These are phyloP conservation scores for Hymenoscyphus fructigenus DNA, from an alignment of 2,329 filamentous ascomycete genomes.

Conservation along the genomic window DNA sequence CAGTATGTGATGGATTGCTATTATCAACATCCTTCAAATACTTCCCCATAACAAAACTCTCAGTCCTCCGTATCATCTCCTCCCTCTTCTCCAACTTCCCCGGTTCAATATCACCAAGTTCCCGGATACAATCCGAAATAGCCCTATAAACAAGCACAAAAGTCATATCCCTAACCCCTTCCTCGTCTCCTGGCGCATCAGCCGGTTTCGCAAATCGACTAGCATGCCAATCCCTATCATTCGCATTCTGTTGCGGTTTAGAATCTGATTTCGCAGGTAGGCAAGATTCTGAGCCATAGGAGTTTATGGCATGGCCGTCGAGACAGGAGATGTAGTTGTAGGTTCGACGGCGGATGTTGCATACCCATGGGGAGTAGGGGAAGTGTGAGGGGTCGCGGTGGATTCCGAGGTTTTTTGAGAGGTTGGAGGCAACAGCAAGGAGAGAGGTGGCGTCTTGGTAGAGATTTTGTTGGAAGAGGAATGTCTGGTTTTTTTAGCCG, in stretches of 20 bases:
- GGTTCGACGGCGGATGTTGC: conserved; percentile 21
- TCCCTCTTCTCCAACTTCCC: conserved; percentile 15
- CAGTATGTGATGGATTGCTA: conserved; percentile 14
- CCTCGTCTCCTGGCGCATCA: conserved; percentile 15
- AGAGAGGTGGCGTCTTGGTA: conserved; percentile 60
- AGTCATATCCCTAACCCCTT: conserved; percentile 23
- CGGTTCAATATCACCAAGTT: conserved; percentile 10
- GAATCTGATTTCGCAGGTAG: conserved; percentile 23
- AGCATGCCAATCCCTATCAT: conserved; percentile 28
- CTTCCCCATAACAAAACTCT: conserved; percentile 17
- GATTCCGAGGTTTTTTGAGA: conserved; percentile 65
- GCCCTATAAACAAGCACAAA: conserved; percentile 21
- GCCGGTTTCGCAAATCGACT: conserved; percentile 27
- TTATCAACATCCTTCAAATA: conserved; percentile 18
- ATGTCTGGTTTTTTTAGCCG: conserved; percentile 16
- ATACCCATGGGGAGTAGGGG: conserved; percentile 27
- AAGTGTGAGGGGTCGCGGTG: conserved; percentile 51
- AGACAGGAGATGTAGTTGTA: conserved; percentile 25
- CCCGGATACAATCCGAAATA: conserved; percentile 18
- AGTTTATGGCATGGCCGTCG: conserved; percentile 21
- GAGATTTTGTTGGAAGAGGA: conserved; percentile 44
- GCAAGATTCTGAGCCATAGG: conserved; percentile 25
- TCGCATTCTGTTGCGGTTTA: conserved; percentile 23
- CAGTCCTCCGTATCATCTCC: conserved; percentile 6
- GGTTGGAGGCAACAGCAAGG: conserved; percentile 61